Evolutionary conservation across 1,284 basidiomycete genomes (phyloP), one percentile per base, ranked within the genome.

Genomic region (Sanghuangporus weigelae): DNA sequence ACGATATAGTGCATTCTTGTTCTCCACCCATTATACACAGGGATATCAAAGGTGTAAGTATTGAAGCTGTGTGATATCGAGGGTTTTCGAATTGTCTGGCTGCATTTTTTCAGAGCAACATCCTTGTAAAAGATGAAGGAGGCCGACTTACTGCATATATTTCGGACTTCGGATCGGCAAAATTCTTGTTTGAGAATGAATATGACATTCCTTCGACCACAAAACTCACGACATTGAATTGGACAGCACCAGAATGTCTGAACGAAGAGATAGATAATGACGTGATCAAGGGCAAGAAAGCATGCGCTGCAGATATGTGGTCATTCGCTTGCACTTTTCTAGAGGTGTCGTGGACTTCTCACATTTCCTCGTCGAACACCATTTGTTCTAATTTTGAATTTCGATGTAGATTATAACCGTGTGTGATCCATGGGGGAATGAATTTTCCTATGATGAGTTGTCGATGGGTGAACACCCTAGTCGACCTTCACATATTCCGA

Each of bases 321-420:
- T 57, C 62, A 16, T 63, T 59, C n/a, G 62, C 39, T 35, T 63
- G 62, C 40, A 49, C 48, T 31, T 49, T 57, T 35, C 14, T 63
- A 12, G 62, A 63, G 55, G 62, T 63, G 36, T 12, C 6, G 42
- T 16, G 3, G 42, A 31, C n/a, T 35, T 36, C 51, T 5, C 7
- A 4, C 14, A 4, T 54, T 5, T 7, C 26, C 5, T n/a, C n/a
- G n/a, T n/a, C n/a, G 21, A 23, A 3, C 31, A 31, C 36, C 14
- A 23, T 36, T 54, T 5, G 42, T 7, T 26, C 26, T 26, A 10
- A n/a, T 7, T 36, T 23, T 3, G 14, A 14, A 3, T 19, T 54
- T n/a, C 19, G 7, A n/a, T 7, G 10, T 36, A 54, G 51, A 31
- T 54, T 2, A 12, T 54, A 2, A 54, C 51, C 7, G 51, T 12